A percentile compares a stretch with the other conserved stretches of the same genome.
Evolutionary conservation across 129 eudicot species (phyloP).

Genomic region (Kitagawia praeruptora): DNA sequence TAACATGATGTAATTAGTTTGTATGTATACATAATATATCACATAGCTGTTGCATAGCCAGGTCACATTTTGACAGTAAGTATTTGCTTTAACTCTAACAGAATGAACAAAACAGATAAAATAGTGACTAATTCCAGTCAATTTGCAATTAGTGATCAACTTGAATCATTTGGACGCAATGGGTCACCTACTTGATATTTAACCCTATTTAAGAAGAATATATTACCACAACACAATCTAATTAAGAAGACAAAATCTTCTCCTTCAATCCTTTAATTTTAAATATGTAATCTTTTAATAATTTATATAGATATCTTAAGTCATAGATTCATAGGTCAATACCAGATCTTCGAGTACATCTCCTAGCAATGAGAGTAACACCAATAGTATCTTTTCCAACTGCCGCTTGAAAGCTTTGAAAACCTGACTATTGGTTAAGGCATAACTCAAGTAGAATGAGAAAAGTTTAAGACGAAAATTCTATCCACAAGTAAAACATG

Average conservation of each 20-base stretch:
- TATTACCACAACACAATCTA: not conserved
- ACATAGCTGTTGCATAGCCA: too few relatives aligned
- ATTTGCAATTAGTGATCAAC: too few relatives aligned
- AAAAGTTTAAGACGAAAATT: not conserved
- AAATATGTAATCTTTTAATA: not conserved
- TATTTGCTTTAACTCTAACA: too few relatives aligned
- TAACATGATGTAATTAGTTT: too few relatives aligned
- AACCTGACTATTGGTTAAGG: slow-evolving; percentile 68
- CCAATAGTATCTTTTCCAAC: slow-evolving; percentile 73
- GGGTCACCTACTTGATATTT: too few relatives aligned
- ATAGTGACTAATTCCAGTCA: too few relatives aligned
- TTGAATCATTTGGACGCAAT: too few relatives aligned
- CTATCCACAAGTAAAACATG: not conserved
- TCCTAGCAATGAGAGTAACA: slow-evolving; percentile 80
- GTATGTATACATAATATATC: too few relatives aligned
- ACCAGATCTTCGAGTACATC: slow-evolving; percentile 94
- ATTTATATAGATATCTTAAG: not conserved
- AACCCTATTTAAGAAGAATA: not conserved
- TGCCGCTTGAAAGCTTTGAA: slow-evolving; percentile 74
- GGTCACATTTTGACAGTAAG: too few relatives aligned
- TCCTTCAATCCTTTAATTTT: not conserved
- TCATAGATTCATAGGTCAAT: not conserved
- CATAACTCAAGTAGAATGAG: slow-evolving; percentile 8
- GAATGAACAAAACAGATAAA: too few relatives aligned
- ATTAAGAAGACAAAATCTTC: not conserved